These are phyloP conservation scores for Helminthosporium solani DNA, from an alignment of 2,329 filamentous ascomycete species.

Conservation along the genomic window DNA sequence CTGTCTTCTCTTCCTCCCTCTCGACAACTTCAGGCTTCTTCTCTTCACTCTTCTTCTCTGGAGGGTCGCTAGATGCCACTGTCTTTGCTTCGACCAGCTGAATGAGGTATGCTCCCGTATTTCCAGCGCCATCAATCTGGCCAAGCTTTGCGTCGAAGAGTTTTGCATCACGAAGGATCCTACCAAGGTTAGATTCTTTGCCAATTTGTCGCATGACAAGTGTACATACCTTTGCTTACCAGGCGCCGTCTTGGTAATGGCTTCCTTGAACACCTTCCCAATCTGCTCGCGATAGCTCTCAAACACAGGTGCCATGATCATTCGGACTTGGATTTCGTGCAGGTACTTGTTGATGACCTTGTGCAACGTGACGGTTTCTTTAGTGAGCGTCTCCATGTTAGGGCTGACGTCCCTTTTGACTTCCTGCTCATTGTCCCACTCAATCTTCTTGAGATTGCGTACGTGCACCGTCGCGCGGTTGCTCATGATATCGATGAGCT, in stretches of 20 bases:
- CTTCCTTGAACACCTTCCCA: constrained; percentile 66
- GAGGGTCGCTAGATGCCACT: constrained; percentile 18
- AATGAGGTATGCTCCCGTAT: constrained; percentile 69
- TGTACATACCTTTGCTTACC: constrained; percentile 69
- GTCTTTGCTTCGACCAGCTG: constrained; percentile 63
- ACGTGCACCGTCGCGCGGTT: constrained; percentile 72
- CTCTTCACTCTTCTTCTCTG: constrained; percentile 3
- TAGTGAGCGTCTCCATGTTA: constrained; percentile 85
- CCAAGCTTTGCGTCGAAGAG: constrained; percentile 69
- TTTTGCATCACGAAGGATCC: constrained; percentile 75
- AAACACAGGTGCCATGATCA: constrained; percentile 88
- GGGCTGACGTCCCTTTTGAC: constrained; percentile 53
- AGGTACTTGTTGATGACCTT: constrained; percentile 81
- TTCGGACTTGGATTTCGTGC: constrained; percentile 70
- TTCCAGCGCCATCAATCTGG: constrained; percentile 76
- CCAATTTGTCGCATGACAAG: constrained; percentile 24
- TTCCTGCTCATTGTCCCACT: constrained; percentile 64
- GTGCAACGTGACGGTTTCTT: constrained; percentile 82
- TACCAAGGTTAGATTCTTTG: constrained; percentile 40
- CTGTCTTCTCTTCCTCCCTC: not conserved
- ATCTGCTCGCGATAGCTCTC: constrained; percentile 78
- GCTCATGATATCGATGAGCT: constrained; percentile 90
- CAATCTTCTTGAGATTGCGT: constrained; percentile 69
- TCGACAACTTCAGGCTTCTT: constrained; percentile 1
- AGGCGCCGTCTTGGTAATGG: constrained; percentile 63